These are phyloP conservation scores for Trypanosoma cruzi DNA, from an alignment of 208 protist species.

Conservation along the genomic window DNA sequence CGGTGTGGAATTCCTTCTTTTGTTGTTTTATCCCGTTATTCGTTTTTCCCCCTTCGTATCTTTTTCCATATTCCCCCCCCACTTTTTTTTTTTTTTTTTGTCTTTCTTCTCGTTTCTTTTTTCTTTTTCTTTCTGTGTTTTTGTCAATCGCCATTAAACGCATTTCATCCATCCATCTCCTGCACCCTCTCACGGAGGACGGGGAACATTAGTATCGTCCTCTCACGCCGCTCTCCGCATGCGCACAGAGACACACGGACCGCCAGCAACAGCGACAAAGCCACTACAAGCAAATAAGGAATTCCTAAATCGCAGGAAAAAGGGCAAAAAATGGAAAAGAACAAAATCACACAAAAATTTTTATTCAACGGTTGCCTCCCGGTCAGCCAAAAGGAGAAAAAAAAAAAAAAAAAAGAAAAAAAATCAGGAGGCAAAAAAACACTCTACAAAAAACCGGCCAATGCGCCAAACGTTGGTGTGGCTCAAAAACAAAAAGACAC, in stretches of 20 bases:
- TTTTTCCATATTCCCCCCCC: no score
- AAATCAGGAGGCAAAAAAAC: not conserved
- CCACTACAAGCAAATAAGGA: not conserved
- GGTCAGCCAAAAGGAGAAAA: not conserved
- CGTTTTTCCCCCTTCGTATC: no score
- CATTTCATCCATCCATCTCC: no score
- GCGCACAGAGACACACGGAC: not conserved
- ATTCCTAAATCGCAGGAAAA: not conserved
- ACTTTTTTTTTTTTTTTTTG: not conserved
- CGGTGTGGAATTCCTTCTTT: no score
- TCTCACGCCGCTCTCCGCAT: not conserved
- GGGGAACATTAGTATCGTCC: not conserved
- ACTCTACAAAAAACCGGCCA: not conserved
- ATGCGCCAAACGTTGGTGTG: not conserved
- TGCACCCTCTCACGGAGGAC: no score
- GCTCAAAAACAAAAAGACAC: not conserved
- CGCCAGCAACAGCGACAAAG: not conserved
- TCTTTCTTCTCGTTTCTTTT: not conserved
- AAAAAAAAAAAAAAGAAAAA: not conserved
- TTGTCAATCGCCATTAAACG: not conserved
- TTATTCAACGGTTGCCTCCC: no score
- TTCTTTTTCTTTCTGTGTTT: not conserved
- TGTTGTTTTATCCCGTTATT: not conserved
- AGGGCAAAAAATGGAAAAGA: no score
- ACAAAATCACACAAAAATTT: no score